Percentiles rank a stretch among this genome's conserved stretches.
These are phyloP conservation scores for Candida sanyiensis DNA, from an alignment of 805 yeast genomes.

Conservation along the genomic window DNA sequence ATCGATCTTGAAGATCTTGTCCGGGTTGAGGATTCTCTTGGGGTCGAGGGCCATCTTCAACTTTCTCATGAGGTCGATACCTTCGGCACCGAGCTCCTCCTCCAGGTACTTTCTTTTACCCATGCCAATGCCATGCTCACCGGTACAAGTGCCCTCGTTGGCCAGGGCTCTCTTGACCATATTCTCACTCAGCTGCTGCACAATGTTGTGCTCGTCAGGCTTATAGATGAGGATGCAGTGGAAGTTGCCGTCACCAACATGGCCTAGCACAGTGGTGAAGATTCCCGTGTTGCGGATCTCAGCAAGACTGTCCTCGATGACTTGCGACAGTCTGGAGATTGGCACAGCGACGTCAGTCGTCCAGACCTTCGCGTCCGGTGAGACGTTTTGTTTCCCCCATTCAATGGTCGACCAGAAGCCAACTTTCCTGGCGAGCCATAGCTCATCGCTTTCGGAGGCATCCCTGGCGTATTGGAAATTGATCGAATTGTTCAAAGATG, in stretches of 20 bases:
- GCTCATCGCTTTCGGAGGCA: constrained; percentile 52
- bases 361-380: constrained; percentile 48
- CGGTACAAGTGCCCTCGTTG: constrained; percentile 76
- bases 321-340: constrained; percentile 52
- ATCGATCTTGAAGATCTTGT: constrained; percentile 61
- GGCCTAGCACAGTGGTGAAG: constrained; percentile 59
- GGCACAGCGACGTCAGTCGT: constrained; percentile 83
- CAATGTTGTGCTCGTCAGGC: constrained; percentile 40
- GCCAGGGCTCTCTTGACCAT: constrained; percentile 60
- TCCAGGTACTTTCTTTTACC: constrained; percentile 58
- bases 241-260: constrained; percentile 78
- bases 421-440: constrained; percentile 74
- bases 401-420: constrained; percentile 64
- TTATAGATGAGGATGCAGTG: constrained; percentile 59
- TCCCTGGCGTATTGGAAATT: constrained; percentile 54
- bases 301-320: constrained; percentile 54
- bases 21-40: constrained; percentile 64
- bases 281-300: constrained; percentile 49
- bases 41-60: constrained; percentile 69
- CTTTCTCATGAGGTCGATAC: constrained; percentile 65
- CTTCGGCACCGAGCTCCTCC: constrained; percentile 57
- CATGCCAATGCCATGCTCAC: constrained; percentile 79
- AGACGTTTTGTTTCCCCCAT: constrained; percentile 44
- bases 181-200: constrained; percentile 44
- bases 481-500: constrained; percentile 46